Evolutionary conservation across 306 rosid species (phyloP).

Genomic region (Purshia tridentata): DNA sequence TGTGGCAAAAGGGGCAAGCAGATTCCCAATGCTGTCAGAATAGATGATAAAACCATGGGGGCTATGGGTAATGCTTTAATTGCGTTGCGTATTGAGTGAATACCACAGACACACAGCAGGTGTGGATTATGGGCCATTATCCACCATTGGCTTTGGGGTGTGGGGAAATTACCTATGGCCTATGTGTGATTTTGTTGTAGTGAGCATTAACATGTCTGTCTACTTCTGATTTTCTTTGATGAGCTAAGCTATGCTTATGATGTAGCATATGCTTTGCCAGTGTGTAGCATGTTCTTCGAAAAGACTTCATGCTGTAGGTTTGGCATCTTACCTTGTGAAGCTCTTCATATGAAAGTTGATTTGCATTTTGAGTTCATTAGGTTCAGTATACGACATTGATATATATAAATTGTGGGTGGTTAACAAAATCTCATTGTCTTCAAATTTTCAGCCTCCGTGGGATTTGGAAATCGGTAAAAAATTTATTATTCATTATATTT

Average conservation of each 20-base stretch:
- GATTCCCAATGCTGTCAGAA: too few relatives aligned
- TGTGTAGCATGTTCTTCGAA: constrained; percentile 81
- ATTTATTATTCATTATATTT: constrained; percentile 83
- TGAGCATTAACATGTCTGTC: constrained; percentile 28
- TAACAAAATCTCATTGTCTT: constrained; percentile 21
- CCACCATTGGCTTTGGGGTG: too few relatives aligned
- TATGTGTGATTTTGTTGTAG: too few relatives aligned
- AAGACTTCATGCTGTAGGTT: constrained; percentile 98
- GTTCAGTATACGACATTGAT: neutral
- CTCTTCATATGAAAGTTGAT: constrained; percentile 20
- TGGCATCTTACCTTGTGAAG: constrained; percentile 18
- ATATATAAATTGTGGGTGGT: neutral
- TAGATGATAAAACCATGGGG: too few relatives aligned
- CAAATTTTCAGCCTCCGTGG: constrained; percentile 89
- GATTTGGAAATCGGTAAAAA: constrained; percentile 65
- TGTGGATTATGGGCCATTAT: too few relatives aligned
- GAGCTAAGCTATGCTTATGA: constrained; percentile 90
- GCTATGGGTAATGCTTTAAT: too few relatives aligned
- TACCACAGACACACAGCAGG: too few relatives aligned
- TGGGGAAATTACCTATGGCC: too few relatives aligned
- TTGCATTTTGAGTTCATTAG: constrained; percentile 7
- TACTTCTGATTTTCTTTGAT: constrained; percentile 21
- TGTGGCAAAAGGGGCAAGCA: too few relatives aligned
- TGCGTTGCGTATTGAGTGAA: too few relatives aligned
- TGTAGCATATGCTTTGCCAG: constrained; percentile 89